Percentiles rank a stretch among this genome's conserved stretches.
Conservation (phyloP, 1,284 basidiomycete species). For the Phylloboletellus chloephorus region DNA sequence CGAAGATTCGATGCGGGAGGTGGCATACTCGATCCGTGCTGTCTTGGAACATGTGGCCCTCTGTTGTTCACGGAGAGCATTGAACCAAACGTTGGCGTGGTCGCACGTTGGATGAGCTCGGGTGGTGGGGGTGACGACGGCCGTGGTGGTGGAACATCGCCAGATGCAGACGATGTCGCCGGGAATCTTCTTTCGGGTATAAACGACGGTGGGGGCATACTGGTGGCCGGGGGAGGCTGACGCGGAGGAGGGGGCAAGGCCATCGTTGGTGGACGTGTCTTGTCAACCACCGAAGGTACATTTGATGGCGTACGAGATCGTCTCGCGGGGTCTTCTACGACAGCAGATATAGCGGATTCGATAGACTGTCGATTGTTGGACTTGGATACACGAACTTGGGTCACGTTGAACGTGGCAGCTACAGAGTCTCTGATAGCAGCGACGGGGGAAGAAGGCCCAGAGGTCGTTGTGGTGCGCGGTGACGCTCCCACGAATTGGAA, state of each 20-base stretch:
- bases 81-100: conserved; percentile 71
- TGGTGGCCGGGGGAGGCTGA: conserved; percentile 68
- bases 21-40: conserved; percentile 66
- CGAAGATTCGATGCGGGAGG: conserved; percentile 58
- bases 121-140: conserved; percentile 86
- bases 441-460: conserved; percentile 36
- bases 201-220: conserved; percentile 70
- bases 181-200: conserved; percentile 64
- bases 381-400: conserved; percentile 37
- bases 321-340: conserved; percentile 37
- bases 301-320: conserved; percentile 57
- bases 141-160: conserved; percentile 66
- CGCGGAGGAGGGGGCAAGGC: conserved; percentile 79
- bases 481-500: conserved; percentile 66
- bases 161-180: conserved; percentile 44
- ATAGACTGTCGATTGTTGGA: conserved; percentile 47
- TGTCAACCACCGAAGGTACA: conserved; percentile 56
- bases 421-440: conserved; percentile 41
- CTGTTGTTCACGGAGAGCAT: conserved; percentile 54
- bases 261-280: conserved; percentile 80
- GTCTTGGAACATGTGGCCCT: conserved; percentile 43
- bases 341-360: conserved; percentile 55
- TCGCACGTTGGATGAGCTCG: conserved; percentile 82
- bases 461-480: conserved; percentile 25
- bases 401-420: conserved; percentile 30